Percentiles rank a stretch among this genome's conserved stretches.
Conservation (phyloP, 768 basidiomycete species). For the Saitozyma sp. region DNA sequence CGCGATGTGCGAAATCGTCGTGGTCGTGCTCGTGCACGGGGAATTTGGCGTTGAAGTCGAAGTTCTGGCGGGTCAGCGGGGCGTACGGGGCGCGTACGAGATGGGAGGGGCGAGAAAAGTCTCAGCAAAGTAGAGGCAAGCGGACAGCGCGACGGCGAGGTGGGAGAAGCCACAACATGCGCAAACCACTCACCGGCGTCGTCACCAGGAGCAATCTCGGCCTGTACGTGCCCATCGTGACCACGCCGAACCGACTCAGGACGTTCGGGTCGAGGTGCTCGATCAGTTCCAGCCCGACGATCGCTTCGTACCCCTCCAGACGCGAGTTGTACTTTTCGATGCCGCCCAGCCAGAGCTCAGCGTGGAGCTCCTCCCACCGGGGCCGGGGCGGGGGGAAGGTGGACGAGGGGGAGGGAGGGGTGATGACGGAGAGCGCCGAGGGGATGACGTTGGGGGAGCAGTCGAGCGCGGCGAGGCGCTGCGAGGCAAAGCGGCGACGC, state of each 20-base stretch:
- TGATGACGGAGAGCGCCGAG: slow-evolving; percentile 32
- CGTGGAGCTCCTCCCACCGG: slow-evolving; percentile 39
- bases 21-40: slow-evolving; percentile 36
- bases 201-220: slow-evolving; percentile 49
- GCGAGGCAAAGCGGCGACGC: slow-evolving; percentile 2
- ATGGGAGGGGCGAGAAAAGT: too few relatives aligned
- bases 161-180: background rate
- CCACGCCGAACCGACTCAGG: slow-evolving; percentile 49
- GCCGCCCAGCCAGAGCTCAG: slow-evolving; percentile 49
- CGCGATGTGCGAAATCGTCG: slow-evolving; percentile 32
- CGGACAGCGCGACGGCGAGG: background rate
- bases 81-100: too few relatives aligned
- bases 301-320: slow-evolving; percentile 50
- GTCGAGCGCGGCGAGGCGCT: slow-evolving; percentile 52
- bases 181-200: slow-evolving; percentile 42
- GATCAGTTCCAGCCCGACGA: slow-evolving; percentile 50
- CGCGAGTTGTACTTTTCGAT: slow-evolving; percentile 49
- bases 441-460: slow-evolving; percentile 40
- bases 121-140: background rate
- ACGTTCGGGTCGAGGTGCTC: slow-evolving; percentile 50
- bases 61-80: slow-evolving; percentile 26
- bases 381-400: slow-evolving; percentile 19
- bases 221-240: slow-evolving; percentile 50
- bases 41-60: slow-evolving; percentile 53
- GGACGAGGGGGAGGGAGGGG: slow-evolving; percentile 27